Evolutionary conservation across 306 rosid genomes (phyloP), one percentile per base, ranked within the genome.

Genomic region (Elaeagnus macrophylla): DNA sequence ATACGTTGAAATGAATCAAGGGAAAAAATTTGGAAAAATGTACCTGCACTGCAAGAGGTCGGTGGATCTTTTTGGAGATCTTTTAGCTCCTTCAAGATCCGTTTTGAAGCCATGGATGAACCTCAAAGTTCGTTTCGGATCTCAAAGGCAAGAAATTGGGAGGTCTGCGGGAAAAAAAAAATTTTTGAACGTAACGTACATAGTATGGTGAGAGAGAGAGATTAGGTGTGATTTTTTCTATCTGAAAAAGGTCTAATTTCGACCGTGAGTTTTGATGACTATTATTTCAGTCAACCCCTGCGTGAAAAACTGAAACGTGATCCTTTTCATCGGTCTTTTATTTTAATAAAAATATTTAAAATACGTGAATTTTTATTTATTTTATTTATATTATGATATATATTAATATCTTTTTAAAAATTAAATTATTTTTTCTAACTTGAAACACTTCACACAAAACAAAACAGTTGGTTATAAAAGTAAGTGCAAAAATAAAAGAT

Each of bases 1-100:
- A 38, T 18, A 44, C 50, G 43, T 0, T 7, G 12, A 67, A 25
- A 42, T 18, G 8, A 55, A 43, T 43, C 17, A 10, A 2, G 39
- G 9, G 18, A 25, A 60, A 40, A 3, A 14, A 54, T 7, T 32
- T 62, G 17, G 51, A 53, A 48, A 47, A 65, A 8, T 14, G 53
- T 67, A 87, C 95, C 95, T 9, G 94, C 89, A 57, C 89, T 87
- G 79, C 94, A 79, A 6, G 95, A 87, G 65, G 95, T 83, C 38
- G 89, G 94, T 38, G 94, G 95, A 56, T 87, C 89, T 76, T 86
- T 81, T 76, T 86, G 93, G 71, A 81, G 84, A 76, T 86, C 88
- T 67, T 86, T 86, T 59, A 86, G 86, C 81, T 87, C 95, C 81
- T 87, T 83, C 71, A 83, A 73, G 71, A 87, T 87, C 76, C 94